Evolutionary conservation across 352 stramenopile genomes (phyloP).

Genomic region (Phytopythium vexans): DNA sequence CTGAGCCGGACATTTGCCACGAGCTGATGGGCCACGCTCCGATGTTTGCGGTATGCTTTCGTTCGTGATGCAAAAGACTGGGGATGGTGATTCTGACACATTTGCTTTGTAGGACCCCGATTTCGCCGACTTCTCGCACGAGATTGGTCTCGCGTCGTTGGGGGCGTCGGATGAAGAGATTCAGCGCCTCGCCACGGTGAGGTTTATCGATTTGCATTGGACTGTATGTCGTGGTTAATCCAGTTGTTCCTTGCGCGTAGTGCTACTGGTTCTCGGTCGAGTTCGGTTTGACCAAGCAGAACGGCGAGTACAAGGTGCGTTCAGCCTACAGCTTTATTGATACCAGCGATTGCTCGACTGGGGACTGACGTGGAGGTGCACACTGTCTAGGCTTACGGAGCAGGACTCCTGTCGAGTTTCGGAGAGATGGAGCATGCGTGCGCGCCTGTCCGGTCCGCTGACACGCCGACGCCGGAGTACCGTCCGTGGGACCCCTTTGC

Average conservation of each 20-base stretch:
- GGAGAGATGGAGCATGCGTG: constrained; percentile 97
- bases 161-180: constrained; percentile 96
- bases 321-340: background rate
- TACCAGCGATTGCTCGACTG: background rate
- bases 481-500: constrained; percentile 93
- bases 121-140: constrained; percentile 97
- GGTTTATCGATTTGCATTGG: background rate
- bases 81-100: background rate
- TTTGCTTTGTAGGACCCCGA: constrained; percentile 79
- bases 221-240: background rate
- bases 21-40: constrained; percentile 95
- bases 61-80: background rate
- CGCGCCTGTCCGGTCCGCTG: constrained; percentile 49
- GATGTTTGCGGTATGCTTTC: constrained; percentile 90
- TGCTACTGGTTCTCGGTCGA: constrained; percentile 99
- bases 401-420: constrained; percentile 96
- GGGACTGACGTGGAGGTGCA: background rate
- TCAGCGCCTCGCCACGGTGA: constrained; percentile 85
- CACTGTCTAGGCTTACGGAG: constrained; percentile 84
- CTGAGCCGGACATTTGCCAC: constrained; percentile 98
- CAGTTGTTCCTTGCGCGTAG: constrained; percentile 13
- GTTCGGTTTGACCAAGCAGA: constrained; percentile 94
- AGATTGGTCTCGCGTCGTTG: constrained; percentile 96
- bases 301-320: constrained; percentile 89
- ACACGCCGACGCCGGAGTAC: constrained; percentile 80